Conservation (phyloP, 1,284 basidiomycete species). For the Mycena citricolor region DNA sequence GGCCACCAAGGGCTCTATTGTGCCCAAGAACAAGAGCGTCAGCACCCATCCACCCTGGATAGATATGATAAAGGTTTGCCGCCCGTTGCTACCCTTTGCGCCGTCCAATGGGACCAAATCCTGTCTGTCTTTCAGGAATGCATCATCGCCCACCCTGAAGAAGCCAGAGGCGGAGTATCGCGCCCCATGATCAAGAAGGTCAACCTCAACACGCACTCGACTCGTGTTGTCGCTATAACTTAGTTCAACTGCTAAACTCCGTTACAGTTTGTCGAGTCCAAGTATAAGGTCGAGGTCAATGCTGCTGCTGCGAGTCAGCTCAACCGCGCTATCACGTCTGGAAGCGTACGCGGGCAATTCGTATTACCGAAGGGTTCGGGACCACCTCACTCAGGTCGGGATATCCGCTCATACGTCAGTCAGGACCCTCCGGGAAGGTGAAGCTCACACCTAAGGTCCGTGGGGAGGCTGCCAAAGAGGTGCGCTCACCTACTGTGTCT, state of each 20-base stretch:
- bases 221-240: constrained; percentile 16
- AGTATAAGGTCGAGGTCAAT: constrained; percentile 63
- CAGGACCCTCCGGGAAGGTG: constrained; percentile 76
- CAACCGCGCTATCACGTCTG: constrained; percentile 68
- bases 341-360: constrained; percentile 65
- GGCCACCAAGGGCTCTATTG: constrained; percentile 32
- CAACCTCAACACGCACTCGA: constrained; percentile 30
- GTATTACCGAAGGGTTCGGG: constrained; percentile 69
- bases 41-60: constrained; percentile 47
- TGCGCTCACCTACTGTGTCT: constrained; percentile 30
- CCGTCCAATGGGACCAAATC: constrained; percentile 16
- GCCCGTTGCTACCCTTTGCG: constrained; percentile 16
- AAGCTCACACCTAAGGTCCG: constrained; percentile 63
- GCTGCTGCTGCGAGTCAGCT: constrained; percentile 64
- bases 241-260: constrained; percentile 18
- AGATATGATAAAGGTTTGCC: constrained; percentile 54
- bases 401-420: constrained; percentile 45
- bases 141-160: constrained; percentile 65
- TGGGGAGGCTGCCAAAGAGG: constrained; percentile 66
- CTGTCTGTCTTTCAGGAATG: constrained; percentile 47
- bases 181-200: constrained; percentile 80
- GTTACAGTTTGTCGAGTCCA: constrained; percentile 58
- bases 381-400: constrained; percentile 23
- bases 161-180: constrained; percentile 67
- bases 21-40: constrained; percentile 37